phyloP scores from a whole-genome alignment of 345 rosid genomes.

The Eucalyptus lansdowneana region DNA sequence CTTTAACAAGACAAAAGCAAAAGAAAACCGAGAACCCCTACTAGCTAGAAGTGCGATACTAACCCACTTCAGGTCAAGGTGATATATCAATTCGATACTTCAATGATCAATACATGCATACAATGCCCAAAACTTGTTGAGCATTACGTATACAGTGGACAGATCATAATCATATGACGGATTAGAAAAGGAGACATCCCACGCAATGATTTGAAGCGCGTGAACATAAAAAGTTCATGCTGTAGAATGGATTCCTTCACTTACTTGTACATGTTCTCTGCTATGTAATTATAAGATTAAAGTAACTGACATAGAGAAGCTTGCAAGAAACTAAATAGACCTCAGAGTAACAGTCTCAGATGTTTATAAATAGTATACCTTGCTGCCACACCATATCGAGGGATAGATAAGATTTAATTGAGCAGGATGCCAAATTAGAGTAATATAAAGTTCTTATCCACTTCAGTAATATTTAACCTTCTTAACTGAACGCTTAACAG shows the following conservation, averaged over 20 bases:
- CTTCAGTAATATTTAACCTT: background rate
- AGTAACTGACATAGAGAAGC: background rate
- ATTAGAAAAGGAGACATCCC: background rate
- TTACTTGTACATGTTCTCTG: background rate
- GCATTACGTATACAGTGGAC: background rate
- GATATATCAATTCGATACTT: background rate
- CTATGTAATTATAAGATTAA: background rate
- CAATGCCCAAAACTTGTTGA: background rate
- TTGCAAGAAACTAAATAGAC: background rate
- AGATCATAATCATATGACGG: background rate
- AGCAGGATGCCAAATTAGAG: background rate
- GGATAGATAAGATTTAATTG: background rate
- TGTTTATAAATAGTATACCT: background rate
- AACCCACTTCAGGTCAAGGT: background rate
- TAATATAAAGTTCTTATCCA: background rate
- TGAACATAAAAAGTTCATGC: background rate
- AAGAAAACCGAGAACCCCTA: background rate
- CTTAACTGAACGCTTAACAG: background rate
- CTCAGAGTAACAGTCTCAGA: background rate
- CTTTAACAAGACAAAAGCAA: background rate
- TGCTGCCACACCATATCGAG: background rate
- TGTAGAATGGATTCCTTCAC: background rate
- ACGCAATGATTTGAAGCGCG: background rate
- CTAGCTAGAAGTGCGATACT: background rate
- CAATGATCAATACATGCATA: background rate